phyloP scores from a whole-genome alignment of 2,329 filamentous ascomycete genomes.

The Neophaeococcomyces aloes region DNA sequence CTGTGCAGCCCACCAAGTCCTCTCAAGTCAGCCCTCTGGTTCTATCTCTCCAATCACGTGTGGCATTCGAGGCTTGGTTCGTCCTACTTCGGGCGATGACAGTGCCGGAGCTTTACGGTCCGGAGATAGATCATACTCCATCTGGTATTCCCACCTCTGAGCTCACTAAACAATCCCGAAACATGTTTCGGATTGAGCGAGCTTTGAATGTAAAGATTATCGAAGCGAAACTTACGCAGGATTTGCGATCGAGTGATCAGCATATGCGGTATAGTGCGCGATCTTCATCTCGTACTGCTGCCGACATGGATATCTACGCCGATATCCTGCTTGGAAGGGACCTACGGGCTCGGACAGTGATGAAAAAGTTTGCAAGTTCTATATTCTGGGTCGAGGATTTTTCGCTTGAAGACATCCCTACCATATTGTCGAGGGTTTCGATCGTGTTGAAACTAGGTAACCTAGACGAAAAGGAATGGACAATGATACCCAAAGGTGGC shows the following conservation, averaged over 20 bases:
- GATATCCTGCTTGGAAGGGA: conserved; percentile 41
- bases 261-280: conserved; percentile 16
- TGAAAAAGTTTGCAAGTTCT: conserved; percentile 35
- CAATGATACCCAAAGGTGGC: conserved; percentile 35
- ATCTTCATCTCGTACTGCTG: conserved; percentile 19
- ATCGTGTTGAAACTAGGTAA: conserved; percentile 38
- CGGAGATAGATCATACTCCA: conserved; percentile 41
- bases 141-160: conserved; percentile 18
- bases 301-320: conserved; percentile 35
- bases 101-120: conserved; percentile 78
- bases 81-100: conserved; percentile 84
- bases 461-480: conserved; percentile 41
- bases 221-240: conserved; percentile 47
- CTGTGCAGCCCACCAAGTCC: conserved; percentile 59
- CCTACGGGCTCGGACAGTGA: conserved; percentile 38
- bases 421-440: conserved; percentile 37
- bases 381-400: conserved; percentile 43
- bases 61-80: conserved; percentile 97
- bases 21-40: conserved; percentile 81
- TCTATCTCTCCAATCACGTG: conserved; percentile 71
- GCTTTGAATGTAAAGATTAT: conserved; percentile 49
- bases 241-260: neutral
- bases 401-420: conserved; percentile 36
- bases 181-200: conserved; percentile 59
- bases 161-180: conserved; percentile 31